A percentile compares a stretch with the other conserved stretches of the same genome.
These are phyloP conservation scores for Saprolegnia parasitica DNA, from an alignment of 352 stramenopile genomes.

Conservation along the genomic window DNA sequence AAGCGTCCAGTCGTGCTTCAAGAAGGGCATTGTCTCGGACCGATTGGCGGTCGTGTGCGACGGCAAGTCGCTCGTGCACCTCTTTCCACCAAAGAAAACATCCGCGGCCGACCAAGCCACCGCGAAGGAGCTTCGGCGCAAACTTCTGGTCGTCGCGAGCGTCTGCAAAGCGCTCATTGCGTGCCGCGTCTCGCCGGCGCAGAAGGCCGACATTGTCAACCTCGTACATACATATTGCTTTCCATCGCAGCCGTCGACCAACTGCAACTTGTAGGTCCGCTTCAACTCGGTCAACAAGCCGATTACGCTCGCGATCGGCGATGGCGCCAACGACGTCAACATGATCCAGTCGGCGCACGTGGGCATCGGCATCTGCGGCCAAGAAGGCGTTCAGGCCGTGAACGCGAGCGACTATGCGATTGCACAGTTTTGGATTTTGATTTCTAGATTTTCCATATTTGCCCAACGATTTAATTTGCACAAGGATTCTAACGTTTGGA, in stretches of 20 bases:
- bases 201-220: constrained; percentile 90
- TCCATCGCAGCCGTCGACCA: too few species aligned
- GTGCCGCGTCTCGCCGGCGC: constrained; percentile 89
- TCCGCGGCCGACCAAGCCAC: constrained; percentile 35
- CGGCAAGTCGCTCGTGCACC: constrained; percentile 71
- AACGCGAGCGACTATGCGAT: constrained; percentile 95
- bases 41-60: constrained; percentile 69
- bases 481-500: constrained; percentile 26
- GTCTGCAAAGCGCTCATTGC: constrained; percentile 89
- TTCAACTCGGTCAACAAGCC: constrained; percentile 40
- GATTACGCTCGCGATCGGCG: constrained; percentile 90
- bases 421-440: constrained; percentile 79
- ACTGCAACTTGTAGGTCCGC: constrained; percentile 1
- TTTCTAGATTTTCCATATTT: constrained; percentile 29
- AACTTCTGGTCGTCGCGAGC: constrained; percentile 69
- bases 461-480: too few species aligned
- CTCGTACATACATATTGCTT: constrained; percentile 57
- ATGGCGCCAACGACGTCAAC: constrained; percentile 94
- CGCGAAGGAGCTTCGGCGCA: constrained; percentile 45
- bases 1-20: constrained; percentile 59
- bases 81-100: constrained; percentile 51
- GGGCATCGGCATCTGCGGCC: constrained; percentile 89
- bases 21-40: constrained; percentile 47
- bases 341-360: constrained; percentile 95
- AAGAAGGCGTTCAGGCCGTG: constrained; percentile 92